Evolutionary conservation across 2,329 filamentous ascomycete genomes (phyloP).

Genomic region (Fusarium buxicola): DNA sequence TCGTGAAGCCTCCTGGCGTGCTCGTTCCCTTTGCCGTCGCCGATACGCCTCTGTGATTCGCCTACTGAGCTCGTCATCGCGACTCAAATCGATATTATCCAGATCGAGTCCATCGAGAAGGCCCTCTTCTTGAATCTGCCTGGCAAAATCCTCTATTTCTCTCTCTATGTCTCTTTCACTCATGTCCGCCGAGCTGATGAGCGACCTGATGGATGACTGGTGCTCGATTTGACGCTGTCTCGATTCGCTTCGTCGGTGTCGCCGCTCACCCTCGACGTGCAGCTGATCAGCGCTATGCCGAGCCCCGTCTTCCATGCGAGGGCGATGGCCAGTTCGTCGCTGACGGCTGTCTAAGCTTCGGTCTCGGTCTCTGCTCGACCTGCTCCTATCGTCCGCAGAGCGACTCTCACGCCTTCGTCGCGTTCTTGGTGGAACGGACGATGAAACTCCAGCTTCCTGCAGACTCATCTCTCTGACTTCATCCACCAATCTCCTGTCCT

Average conservation of each 20-base stretch:
- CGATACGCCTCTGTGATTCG: constrained; percentile 91
- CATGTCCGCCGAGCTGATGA: constrained; percentile 83
- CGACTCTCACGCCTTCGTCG: constrained; percentile 51
- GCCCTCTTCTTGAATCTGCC: constrained; percentile 89
- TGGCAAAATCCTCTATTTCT: constrained; percentile 89
- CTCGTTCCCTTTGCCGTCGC: constrained; percentile 74
- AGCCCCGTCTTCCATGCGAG: constrained; percentile 42
- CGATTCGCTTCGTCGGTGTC: constrained; percentile 58
- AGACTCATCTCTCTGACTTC: constrained; percentile 81
- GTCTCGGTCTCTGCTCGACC: constrained; percentile 45
- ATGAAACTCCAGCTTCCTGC: constrained; percentile 69
- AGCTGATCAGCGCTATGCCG: constrained; percentile 52
- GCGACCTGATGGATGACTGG: constrained; percentile 86
- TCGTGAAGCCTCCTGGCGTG: constrained; percentile 61
- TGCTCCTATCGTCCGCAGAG: constrained; percentile 50
- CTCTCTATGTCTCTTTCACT: constrained; percentile 84
- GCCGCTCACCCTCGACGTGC: constrained; percentile 51
- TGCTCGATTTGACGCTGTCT: constrained; percentile 79
- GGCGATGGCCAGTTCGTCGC: constrained; percentile 43
- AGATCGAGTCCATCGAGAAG: constrained; percentile 89
- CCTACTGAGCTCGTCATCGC: constrained; percentile 91
- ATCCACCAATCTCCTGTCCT: constrained; percentile 76
- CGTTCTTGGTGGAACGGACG: constrained; percentile 48
- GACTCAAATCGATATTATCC: constrained; percentile 83
- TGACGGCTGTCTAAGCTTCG: constrained; percentile 48